These are phyloP conservation scores for Globisporangium megalacanthum DNA, from an alignment of 352 stramenopile genomes.

Conservation along the genomic window DNA sequence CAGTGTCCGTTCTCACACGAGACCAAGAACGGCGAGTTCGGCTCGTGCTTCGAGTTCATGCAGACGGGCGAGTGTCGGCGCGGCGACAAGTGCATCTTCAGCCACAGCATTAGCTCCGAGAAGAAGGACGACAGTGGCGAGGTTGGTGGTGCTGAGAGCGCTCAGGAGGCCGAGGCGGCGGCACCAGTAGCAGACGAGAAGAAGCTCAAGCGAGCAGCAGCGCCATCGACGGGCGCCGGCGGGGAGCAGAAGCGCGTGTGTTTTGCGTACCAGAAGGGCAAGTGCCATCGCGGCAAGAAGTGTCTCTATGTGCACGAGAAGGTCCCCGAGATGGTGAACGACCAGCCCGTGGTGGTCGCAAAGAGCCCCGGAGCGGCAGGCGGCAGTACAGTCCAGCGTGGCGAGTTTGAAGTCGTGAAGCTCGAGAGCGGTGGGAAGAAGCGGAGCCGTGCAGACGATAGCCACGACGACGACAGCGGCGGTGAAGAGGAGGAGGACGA, in stretches of 20 bases:
- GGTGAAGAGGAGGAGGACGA: conserved; percentile 20
- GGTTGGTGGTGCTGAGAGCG: neutral
- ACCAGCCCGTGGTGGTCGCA: conserved; percentile 8
- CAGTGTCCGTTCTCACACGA: conserved; percentile 73
- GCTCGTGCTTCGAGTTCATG: conserved; percentile 78
- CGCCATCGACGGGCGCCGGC: neutral
- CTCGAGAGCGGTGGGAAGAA: conserved; percentile 23
- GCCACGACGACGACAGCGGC: conserved; percentile 15
- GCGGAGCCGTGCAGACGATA: conserved; percentile 22
- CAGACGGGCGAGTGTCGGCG: conserved; percentile 67
- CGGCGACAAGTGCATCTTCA: conserved; percentile 71
- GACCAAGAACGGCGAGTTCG: conserved; percentile 62
- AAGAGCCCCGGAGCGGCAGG: conserved; percentile 7
- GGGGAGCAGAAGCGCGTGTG: conserved; percentile 48
- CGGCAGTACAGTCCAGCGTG: conserved; percentile 3
- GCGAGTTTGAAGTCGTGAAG: conserved; percentile 33
- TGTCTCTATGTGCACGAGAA: conserved; percentile 63
- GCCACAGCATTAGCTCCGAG: conserved; percentile 22
- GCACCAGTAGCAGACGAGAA: conserved; percentile 4
- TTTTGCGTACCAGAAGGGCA: conserved; percentile 71
- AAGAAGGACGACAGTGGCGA: neutral
- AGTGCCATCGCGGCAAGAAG: conserved; percentile 66
- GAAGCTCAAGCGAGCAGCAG: conserved; percentile 2
- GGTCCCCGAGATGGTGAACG: conserved; percentile 21
- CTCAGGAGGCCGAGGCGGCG: conserved; percentile 8